Base-by-base conservation (phyloP, 2,329 filamentous ascomycete genomes). In the Neobulgaria alba region DNA sequence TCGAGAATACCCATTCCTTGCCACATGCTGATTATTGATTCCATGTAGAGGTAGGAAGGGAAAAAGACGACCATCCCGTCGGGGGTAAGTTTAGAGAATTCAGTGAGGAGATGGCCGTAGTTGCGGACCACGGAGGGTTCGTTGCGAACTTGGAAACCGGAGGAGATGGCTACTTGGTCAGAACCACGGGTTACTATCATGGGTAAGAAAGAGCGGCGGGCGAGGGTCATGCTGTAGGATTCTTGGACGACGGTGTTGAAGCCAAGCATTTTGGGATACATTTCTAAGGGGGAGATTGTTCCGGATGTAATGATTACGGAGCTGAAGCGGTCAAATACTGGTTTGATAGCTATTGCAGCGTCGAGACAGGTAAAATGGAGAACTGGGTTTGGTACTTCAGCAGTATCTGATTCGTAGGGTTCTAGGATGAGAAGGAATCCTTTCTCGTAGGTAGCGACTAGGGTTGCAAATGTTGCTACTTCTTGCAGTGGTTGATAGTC, bases 51-150 rank as follows among this genome's bases (percentile, higher is more conserved):
- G 56, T 98, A 98, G 0, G 88, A 95, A 0, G 92, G 93, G 61
- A 98, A 98, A 70, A 98, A 98, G 29, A 98, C 92, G n/a, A 98
- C 92, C 63, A 98, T 81, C 21, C 92, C 92, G 56, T 98, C 92
- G 0, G 92, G 93, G 0, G 92, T 98, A 50, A 96, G 81, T 61
- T 90, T 93, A 39, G 88, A 85, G 60, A 98, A 96, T 60, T 98
- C 92, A 5, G 89, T 92, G 21, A 98, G 69, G 2, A 98, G 72
- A 49, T 82, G 92, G 33, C 92, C 93, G 55, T 95, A 98, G 61
- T 98, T 98, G 35, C 92, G 79, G 19, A 98, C 88, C n/a, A 96
- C 90, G 47, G 85, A 87, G 0, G 89, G 88, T 56, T 98, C 93
- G 58, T 95, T 95, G 49, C 92, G 81, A 52, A 95, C 89, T 56